Evolutionary conservation across 1,284 basidiomycete species (phyloP).

Genomic region (Neonothopanus nambi): DNA sequence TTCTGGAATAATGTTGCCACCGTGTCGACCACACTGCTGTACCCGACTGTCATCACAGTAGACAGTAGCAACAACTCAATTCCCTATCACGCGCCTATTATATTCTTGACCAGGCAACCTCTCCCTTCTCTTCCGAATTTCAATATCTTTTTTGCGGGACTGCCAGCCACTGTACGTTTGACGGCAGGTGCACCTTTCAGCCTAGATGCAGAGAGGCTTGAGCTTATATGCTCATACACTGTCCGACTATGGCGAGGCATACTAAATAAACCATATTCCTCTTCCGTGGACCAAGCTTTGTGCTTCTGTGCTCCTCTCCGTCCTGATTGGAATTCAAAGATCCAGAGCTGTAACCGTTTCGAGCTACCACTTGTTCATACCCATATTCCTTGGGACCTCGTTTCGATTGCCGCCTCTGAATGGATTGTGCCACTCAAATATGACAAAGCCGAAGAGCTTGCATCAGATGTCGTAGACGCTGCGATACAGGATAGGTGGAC

Average conservation of each 20-base stretch:
- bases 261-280: slow-evolving; percentile 65
- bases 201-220: slow-evolving; percentile 45
- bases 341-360: slow-evolving; percentile 22
- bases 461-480: slow-evolving; percentile 53
- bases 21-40: slow-evolving; percentile 36
- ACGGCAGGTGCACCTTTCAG: slow-evolving; percentile 48
- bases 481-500: slow-evolving; percentile 72
- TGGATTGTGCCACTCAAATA: slow-evolving; percentile 53
- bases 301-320: slow-evolving; percentile 68
- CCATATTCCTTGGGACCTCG: slow-evolving; percentile 64
- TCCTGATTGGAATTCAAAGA: slow-evolving; percentile 21
- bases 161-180: slow-evolving; percentile 43
- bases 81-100: slow-evolving; percentile 52
- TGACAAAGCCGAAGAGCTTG: slow-evolving; percentile 40
- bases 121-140: slow-evolving; percentile 57
- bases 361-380: slow-evolving; percentile 40
- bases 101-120: slow-evolving; percentile 64
- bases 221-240: slow-evolving; percentile 61
- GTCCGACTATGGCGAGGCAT: slow-evolving; percentile 59
- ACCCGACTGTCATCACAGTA: slow-evolving; percentile 55
- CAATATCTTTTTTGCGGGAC: slow-evolving; percentile 57
- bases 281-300: slow-evolving; percentile 49
- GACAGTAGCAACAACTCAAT: slow-evolving; percentile 28
- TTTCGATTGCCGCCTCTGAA: slow-evolving; percentile 49
- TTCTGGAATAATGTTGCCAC: slow-evolving; percentile 58